phyloP scores from a whole-genome alignment of 192 early-diverging fungal species.

The Coemansia sp. region DNA sequence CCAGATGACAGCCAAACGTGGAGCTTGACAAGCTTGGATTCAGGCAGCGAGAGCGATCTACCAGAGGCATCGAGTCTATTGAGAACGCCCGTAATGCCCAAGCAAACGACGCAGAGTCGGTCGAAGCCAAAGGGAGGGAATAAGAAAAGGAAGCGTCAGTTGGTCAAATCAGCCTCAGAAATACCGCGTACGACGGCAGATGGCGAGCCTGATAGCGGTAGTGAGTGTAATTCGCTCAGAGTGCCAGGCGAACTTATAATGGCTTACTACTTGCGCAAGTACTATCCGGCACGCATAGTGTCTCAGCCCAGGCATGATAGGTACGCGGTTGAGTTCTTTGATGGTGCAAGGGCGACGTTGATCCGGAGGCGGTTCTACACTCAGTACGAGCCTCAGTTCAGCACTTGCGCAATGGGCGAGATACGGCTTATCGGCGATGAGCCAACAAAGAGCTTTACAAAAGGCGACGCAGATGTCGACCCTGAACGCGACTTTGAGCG shows the following conservation, averaged over 20 bases:
- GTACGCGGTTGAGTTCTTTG: slow-evolving; percentile 41
- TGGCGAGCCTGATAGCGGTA: slow-evolving; percentile 14
- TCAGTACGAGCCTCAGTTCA: slow-evolving; percentile 42
- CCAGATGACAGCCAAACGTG: neutral
- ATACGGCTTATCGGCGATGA: slow-evolving; percentile 40
- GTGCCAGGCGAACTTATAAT: slow-evolving; percentile 49
- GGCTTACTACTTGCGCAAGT: slow-evolving; percentile 33
- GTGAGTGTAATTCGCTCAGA: slow-evolving; percentile 11
- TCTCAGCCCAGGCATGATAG: slow-evolving; percentile 11
- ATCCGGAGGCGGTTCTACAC: slow-evolving; percentile 29
- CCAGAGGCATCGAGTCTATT: slow-evolving; percentile 43
- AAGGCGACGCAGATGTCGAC: neutral
- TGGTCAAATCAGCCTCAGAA: slow-evolving; percentile 36
- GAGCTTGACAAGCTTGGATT: slow-evolving; percentile 7
- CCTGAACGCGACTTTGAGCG: slow-evolving; percentile 34
- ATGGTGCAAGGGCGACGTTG: slow-evolving; percentile 16
- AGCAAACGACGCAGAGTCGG: neutral
- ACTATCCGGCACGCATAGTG: slow-evolving; percentile 42
- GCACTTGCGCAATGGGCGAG: slow-evolving; percentile 37
- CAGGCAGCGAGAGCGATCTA: slow-evolving; percentile 46
- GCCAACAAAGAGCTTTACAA: slow-evolving; percentile 8
- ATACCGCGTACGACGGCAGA: slow-evolving; percentile 3
- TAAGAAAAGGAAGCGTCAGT: neutral
- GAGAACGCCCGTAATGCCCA: slow-evolving; percentile 3
- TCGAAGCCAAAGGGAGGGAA: neutral